Evolutionary conservation across 2,329 filamentous ascomycete genomes (phyloP).

Genomic region (Fusarium siculi): DNA sequence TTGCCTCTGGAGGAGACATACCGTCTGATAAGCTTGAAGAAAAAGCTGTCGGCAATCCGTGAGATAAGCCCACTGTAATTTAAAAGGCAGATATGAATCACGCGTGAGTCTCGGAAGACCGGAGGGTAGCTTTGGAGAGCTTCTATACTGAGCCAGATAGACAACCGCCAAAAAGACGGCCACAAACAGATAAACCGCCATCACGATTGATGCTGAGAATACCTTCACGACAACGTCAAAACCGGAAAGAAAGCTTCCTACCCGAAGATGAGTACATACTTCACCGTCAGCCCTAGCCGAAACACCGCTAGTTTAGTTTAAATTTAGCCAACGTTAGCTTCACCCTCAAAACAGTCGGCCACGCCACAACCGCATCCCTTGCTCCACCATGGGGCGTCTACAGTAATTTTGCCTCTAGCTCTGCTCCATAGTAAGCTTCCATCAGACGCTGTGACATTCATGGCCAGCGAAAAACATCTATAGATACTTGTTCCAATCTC

Average conservation of each 20-base stretch:
- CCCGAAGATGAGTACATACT: background rate
- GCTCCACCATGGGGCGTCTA: background rate
- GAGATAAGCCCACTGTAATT: conserved; percentile 38
- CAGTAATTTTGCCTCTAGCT: background rate
- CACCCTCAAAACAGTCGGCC: background rate
- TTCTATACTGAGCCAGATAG: background rate
- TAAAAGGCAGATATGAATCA: conserved; percentile 10
- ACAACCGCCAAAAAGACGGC: background rate
- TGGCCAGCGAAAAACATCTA: background rate
- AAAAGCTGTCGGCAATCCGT: conserved; percentile 46
- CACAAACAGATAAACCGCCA: conserved; percentile 6
- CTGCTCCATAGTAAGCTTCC: background rate
- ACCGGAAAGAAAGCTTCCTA: background rate
- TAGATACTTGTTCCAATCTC: background rate
- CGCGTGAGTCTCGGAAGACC: background rate
- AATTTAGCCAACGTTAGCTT: background rate
- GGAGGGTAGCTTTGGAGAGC: background rate
- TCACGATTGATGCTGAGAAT: background rate
- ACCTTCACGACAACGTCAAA: background rate
- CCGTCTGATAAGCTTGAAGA: conserved; percentile 46
- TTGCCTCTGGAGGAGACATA: background rate
- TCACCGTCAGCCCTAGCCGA: conserved; percentile 11
- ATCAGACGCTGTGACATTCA: background rate
- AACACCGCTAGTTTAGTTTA: background rate
- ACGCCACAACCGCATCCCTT: conserved; percentile 1